Conservation (phyloP, 2,329 filamentous ascomycete species). For the Aspergillus amoenus region DNA sequence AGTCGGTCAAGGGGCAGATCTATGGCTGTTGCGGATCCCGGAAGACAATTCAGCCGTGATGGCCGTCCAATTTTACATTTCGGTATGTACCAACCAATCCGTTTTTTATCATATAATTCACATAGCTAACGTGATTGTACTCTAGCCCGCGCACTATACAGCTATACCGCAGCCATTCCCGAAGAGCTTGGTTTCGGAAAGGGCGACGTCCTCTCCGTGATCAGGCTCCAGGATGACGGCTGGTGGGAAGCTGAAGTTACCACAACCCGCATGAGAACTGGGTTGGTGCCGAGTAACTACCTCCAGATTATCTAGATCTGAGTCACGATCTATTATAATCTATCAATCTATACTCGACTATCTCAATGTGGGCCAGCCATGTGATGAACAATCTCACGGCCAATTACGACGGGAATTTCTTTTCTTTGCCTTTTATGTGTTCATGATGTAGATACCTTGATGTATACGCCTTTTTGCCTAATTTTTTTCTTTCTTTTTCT, state of each 20-base stretch:
- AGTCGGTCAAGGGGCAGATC: constrained; percentile 72
- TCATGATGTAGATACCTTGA: constrained; percentile 23
- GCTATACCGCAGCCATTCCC: constrained; percentile 90
- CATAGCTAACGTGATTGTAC: constrained; percentile 19
- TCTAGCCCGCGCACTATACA: constrained; percentile 86
- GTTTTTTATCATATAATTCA: background rate
- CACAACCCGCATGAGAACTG: constrained; percentile 47
- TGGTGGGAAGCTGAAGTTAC: constrained; percentile 99
- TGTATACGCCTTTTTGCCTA: background rate
- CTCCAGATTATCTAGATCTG: constrained; percentile 54
- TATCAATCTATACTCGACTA: background rate
- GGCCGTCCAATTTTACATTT: constrained; percentile 88
- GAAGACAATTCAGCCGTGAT: constrained; percentile 75
- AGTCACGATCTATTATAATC: background rate
- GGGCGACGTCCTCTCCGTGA: constrained; percentile 83
- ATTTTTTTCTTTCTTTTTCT: background rate
- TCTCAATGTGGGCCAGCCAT: background rate
- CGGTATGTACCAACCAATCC: constrained; percentile 60
- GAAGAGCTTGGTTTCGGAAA: constrained; percentile 93
- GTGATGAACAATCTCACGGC: constrained; percentile 23
- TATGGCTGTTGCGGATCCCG: constrained; percentile 70
- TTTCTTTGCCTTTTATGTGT: constrained; percentile 14
- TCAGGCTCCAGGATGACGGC: constrained; percentile 91
- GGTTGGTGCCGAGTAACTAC: constrained; percentile 68
- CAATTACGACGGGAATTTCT: constrained; percentile 15